A percentile compares a stretch with the other conserved stretches of the same genome.
Conservation (phyloP, 306 rosid species). For the Dryas octopetala region DNA sequence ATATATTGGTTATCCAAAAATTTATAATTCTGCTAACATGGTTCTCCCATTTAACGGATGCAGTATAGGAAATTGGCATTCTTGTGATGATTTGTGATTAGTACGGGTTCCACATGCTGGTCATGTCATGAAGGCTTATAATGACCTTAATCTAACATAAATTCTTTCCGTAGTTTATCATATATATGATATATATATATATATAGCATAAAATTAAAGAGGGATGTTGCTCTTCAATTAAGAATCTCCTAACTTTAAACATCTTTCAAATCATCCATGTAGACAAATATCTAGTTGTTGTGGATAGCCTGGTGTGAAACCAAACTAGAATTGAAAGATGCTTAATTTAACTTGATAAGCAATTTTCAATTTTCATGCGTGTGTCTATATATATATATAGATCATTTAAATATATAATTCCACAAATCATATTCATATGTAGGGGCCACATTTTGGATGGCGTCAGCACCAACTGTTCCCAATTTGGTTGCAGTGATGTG, state of each 20-base stretch:
- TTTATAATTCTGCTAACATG: too few relatives aligned
- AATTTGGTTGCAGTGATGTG: slow-evolving; percentile 31
- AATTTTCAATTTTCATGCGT: too few relatives aligned
- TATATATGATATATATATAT: not conserved
- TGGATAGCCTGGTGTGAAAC: too few relatives aligned
- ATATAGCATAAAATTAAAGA: not conserved
- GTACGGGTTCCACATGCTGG: too few relatives aligned
- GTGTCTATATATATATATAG: too few relatives aligned
- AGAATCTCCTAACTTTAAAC: not conserved
- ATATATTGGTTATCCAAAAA: not conserved
- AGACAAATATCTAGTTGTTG: too few relatives aligned
- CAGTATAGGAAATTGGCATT: too few relatives aligned
- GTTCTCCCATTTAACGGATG: too few relatives aligned
- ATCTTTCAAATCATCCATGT: not conserved
- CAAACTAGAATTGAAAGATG: not conserved
- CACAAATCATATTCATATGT: not conserved
- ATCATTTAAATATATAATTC: not conserved
- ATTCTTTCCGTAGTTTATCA: too few relatives aligned
- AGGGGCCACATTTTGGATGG: slow-evolving; percentile 38
- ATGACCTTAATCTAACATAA: too few relatives aligned
- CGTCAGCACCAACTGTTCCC: slow-evolving; percentile 42
- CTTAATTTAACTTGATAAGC: not conserved
- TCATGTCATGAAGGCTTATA: too few relatives aligned
- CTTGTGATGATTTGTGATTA: too few relatives aligned
- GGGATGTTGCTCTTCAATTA: not conserved